phyloP scores from a whole-genome alignment of 2,329 filamentous ascomycete genomes.

The Xylariaceae sp. region DNA sequence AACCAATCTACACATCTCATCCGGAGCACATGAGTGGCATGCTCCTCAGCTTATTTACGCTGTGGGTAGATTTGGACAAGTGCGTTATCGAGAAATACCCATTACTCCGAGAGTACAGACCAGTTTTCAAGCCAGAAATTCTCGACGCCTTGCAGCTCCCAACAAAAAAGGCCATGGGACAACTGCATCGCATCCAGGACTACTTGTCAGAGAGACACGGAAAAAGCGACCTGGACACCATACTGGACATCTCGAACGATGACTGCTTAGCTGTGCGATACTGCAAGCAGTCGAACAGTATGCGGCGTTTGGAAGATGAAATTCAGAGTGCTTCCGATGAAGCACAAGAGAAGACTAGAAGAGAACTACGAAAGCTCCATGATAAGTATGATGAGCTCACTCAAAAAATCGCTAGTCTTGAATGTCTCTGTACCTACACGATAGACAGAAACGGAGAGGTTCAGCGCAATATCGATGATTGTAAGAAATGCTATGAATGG shows the following conservation, averaged over 20 bases:
- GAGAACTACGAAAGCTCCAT: slow-evolving; percentile 12
- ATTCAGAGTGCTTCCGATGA: slow-evolving; percentile 18
- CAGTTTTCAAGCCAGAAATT: slow-evolving; percentile 45
- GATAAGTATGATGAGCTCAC: slow-evolving; percentile 31
- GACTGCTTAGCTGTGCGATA: slow-evolving; percentile 46
- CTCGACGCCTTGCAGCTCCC: slow-evolving; percentile 55
- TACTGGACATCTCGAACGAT: slow-evolving; percentile 42
- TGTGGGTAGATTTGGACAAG: slow-evolving; percentile 56
- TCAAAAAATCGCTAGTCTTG: slow-evolving; percentile 27
- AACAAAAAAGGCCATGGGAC: slow-evolving; percentile 42
- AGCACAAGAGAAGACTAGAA: slow-evolving; percentile 12
- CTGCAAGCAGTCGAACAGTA: slow-evolving; percentile 32
- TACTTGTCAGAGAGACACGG: slow-evolving; percentile 42
- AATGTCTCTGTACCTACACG: slow-evolving; percentile 30
- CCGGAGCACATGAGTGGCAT: slow-evolving; percentile 48
- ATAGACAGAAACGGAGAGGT: no score
- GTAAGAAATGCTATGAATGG: slow-evolving; percentile 41
- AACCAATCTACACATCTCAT: slow-evolving; percentile 38
- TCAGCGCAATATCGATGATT: slow-evolving; percentile 35
- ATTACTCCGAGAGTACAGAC: slow-evolving; percentile 48
- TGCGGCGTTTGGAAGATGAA: slow-evolving; percentile 16
- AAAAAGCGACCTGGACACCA: slow-evolving; percentile 30
- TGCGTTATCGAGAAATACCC: slow-evolving; percentile 39
- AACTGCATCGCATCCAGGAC: slow-evolving; percentile 45
- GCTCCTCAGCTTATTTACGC: slow-evolving; percentile 51